These are phyloP conservation scores for Radiomyces spectabilis DNA, from an alignment of 192 early-diverging fungal species.

Conservation along the genomic window DNA sequence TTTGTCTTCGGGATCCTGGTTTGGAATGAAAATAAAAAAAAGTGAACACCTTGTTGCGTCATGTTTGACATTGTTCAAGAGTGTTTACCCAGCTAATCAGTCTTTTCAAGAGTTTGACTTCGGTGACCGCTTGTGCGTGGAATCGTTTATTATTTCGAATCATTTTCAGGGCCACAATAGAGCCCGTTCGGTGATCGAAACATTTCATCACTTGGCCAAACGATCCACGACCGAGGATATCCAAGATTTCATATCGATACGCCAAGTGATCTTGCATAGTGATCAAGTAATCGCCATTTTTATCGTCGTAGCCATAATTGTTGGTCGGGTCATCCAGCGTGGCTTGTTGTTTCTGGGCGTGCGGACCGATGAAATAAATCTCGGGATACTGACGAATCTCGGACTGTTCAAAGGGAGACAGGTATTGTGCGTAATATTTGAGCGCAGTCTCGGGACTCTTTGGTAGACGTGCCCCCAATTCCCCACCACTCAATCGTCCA, in stretches of 20 bases:
- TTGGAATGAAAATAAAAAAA: neutral
- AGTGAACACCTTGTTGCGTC: neutral
- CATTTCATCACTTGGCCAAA: conserved; percentile 95
- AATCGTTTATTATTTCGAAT: conserved; percentile 96
- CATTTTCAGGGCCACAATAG: conserved; percentile 85
- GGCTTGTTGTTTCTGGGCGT: conserved; percentile 52
- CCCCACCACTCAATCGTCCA: no score
- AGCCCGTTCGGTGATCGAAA: conserved; percentile 84
- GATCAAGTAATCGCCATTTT: conserved; percentile 88
- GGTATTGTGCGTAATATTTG: conserved; percentile 56
- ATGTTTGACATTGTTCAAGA: no score
- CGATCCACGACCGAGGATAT: conserved; percentile 87
- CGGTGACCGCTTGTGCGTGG: conserved; percentile 91
- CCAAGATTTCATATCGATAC: conserved; percentile 91
- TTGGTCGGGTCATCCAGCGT: conserved; percentile 49
- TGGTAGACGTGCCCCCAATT: conserved; percentile 15
- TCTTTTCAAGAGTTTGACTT: conserved; percentile 87
- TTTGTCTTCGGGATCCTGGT: conserved; percentile 68
- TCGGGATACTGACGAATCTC: conserved; percentile 79
- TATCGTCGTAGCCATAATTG: conserved; percentile 78
- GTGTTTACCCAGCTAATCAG: conserved; percentile 64
- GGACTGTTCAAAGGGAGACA: conserved; percentile 81
- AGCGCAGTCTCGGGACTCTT: conserved; percentile 35
- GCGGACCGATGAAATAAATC: conserved; percentile 85
- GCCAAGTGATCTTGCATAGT: conserved; percentile 77